Base-by-base conservation (phyloP, 495 filamentous ascomycete species). In the Aspergillus cavernicola region DNA sequence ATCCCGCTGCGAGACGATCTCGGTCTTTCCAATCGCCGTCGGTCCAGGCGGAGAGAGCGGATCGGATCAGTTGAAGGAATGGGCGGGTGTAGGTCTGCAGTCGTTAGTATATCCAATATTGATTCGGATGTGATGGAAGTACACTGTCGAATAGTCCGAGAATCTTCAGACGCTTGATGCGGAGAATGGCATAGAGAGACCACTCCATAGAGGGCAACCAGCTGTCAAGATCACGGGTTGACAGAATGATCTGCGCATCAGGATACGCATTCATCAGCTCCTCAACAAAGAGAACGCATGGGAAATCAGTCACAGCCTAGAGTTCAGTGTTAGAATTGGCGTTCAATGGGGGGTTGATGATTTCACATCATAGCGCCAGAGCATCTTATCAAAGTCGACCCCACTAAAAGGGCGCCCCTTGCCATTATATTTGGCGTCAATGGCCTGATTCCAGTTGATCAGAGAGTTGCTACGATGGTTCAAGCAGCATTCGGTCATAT, bases 241-340 rank as follows among this genome's bases (percentile, higher is more conserved):
- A 51, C 6, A 56, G 28, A 15, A 56, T 56, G 19, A 52, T 40
- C 12, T 48, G 48, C 8, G 55, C 55, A 20, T 47, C 41, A 6
- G 55, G 55, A 26, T 57, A 57, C 9, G 48, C 55, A 20, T 42
- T 10, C 13, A 52, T 47, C 6, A 57, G 35, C 10, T 52, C 55
- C 9, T 44, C 31, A 20, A 29, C 39, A 31, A 56, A 56, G 20
- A 48, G 45, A 13, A 29, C 37, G 5, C 20, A 26, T 6, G 53
- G 53, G 13, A 46, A 10, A 22, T 51, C 53, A 1, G 28, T 43
- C 6, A 51, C 38, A 12, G 53, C 53, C 53, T 56, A 8, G 1
- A 13, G 3, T 23, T 28, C 13, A 3, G 33, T 28, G 2, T 1
- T n/a, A 15, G 10, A 22, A 10, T 22, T 41, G 9, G 16, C 32